Base-by-base conservation (phyloP, 2,329 filamentous ascomycete genomes). In the Ustilaginoidea virens region DNA sequence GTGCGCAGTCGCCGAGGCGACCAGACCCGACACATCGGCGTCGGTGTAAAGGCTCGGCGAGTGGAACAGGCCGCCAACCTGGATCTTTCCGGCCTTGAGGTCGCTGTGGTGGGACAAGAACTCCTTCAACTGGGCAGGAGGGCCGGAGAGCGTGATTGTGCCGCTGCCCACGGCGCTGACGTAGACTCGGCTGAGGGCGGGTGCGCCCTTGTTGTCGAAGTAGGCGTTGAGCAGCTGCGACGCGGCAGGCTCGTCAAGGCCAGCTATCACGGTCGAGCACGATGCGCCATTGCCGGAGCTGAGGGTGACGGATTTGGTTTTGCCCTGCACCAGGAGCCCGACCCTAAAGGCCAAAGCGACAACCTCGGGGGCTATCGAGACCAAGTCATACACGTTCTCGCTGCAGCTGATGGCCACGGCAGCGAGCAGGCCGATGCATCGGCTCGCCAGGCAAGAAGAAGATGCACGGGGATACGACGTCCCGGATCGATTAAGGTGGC, bases 351-450 rank as follows among this genome's bases (percentile, higher is more conserved):
- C 29, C 11, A 30, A 12, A 2, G 12, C 12, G 3, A 30, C 23
- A 25, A 30, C 6, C 17, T 30, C 11, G 5, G 21, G 21, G 13
- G 22, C 17, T 7, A 25, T 18, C 7, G 23, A 17, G 17, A 30
- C 22, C 12, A 30, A 16, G 9, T 30, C 29, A 13, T 25, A 12
- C 17, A 25, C 12, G 17, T 30, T 26, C n/a, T 30, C 22, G 23
- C 14, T 15, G n/a, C 29, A 30, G 14, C 29, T 30, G 7, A 30
- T 17, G 10, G 29, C 29, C 12, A 20, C 18, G 5, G 21, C 23
- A 7, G 23, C 29, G 19, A 30, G 23, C 9, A 30, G 29, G 5
- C 29, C 29, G 8, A 30, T 20, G 17, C 29, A 30, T 7, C 29
- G 25, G 22, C 29, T 24, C n/a, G 22, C 7, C n/a, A 24, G n/a